Percentiles rank a stretch among this genome's conserved stretches.
Evolutionary conservation across 257 asterid genomes (phyloP).

Genomic region (Solanum etuberosum): DNA sequence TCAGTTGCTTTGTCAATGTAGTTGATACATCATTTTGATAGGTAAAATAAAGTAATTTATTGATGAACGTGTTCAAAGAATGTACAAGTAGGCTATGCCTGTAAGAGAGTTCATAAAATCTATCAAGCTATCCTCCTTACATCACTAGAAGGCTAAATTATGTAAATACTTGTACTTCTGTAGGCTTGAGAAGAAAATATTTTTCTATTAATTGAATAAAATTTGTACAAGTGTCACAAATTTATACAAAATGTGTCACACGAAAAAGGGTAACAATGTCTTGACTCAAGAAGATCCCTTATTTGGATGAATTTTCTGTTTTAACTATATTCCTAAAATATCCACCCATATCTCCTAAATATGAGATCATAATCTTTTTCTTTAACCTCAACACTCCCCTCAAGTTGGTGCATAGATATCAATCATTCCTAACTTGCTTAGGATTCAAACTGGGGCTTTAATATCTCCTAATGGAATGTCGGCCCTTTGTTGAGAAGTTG

Average conservation of each 20-base stretch:
- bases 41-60: neutral
- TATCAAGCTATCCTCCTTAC: neutral
- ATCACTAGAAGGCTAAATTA: neutral
- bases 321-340: neutral
- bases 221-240: neutral
- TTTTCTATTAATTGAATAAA: neutral
- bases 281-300: neutral
- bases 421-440: neutral
- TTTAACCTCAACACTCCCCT: neutral
- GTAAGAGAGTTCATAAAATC: neutral
- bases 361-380: neutral
- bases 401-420: neutral
- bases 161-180: neutral
- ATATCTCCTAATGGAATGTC: neutral
- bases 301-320: neutral
- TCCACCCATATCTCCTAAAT: neutral
- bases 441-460: neutral
- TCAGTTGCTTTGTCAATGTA: neutral
- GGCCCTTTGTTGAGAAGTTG: neutral
- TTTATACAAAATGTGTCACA: neutral
- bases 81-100: neutral
- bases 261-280: neutral
- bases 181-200: neutral
- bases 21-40: neutral
- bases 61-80: neutral